Percentiles rank a stretch among this genome's conserved stretches.
phyloP scores from a whole-genome alignment of 148 eudicot species.

The Drosera capensis region DNA sequence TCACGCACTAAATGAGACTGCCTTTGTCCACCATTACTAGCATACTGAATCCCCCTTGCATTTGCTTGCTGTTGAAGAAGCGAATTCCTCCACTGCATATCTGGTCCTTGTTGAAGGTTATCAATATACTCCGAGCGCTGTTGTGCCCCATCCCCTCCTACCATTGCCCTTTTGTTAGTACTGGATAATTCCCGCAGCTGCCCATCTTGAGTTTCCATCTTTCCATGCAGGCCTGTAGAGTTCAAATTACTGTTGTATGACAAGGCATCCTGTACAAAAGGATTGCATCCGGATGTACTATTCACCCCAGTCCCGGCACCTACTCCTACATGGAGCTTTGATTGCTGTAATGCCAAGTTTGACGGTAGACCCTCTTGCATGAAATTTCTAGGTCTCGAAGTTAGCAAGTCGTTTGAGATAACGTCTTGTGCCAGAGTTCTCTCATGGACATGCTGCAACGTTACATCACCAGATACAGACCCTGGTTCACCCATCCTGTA shows the following conservation, averaged over 20 bases:
- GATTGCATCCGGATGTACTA: too few relatives aligned
- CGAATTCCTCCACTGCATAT: conserved; percentile 58
- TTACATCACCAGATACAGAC: conserved; percentile 18
- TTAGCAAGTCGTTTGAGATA: conserved; percentile 20
- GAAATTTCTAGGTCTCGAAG: conserved; percentile 19
- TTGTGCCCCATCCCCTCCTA: conserved; percentile 37
- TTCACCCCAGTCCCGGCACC: too few relatives aligned
- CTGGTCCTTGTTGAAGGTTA: conserved; percentile 40
- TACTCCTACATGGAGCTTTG: conserved; percentile 36
- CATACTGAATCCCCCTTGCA: conserved; percentile 40
- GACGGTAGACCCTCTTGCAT: conserved; percentile 23
- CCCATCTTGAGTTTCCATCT: conserved; percentile 64
- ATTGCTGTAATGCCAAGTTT: conserved; percentile 21
- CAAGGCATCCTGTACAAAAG: conserved; percentile 33
- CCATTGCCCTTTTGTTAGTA: conserved; percentile 48
- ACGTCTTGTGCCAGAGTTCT: conserved; percentile 34
- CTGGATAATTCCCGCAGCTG: conserved; percentile 31
- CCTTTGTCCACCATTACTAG: conserved; percentile 48
- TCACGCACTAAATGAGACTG: conserved; percentile 58
- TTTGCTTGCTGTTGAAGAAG: conserved; percentile 45
- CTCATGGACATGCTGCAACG: conserved; percentile 39
- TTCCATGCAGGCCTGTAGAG: conserved; percentile 25
- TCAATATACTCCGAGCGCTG: conserved; percentile 45
- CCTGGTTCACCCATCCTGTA: conserved; percentile 41
- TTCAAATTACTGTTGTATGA: conserved; percentile 36